These are phyloP conservation scores for Didymella keratinophila DNA, from an alignment of 2,329 filamentous ascomycete species.

Conservation along the genomic window DNA sequence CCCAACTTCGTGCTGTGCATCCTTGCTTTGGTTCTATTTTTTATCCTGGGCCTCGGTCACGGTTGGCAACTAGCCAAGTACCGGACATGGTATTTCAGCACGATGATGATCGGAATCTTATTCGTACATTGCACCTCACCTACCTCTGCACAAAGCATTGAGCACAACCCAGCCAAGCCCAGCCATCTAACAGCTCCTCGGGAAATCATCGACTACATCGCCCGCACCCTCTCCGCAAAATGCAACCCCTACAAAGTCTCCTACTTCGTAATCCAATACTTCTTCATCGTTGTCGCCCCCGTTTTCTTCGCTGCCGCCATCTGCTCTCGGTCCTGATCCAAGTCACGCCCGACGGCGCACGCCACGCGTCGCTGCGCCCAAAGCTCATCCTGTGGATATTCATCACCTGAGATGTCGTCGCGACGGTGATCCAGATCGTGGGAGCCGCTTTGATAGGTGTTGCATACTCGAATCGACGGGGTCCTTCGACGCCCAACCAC, in stretches of 20 bases:
- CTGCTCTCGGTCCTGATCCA: slow-evolving; percentile 61
- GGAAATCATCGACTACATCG: slow-evolving; percentile 54
- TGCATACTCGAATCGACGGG: slow-evolving; percentile 57
- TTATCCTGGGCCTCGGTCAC: slow-evolving; percentile 52
- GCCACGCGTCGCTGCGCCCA: slow-evolving; percentile 57
- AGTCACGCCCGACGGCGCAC: slow-evolving; percentile 41
- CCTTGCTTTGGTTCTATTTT: slow-evolving; percentile 53
- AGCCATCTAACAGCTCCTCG: neutral
- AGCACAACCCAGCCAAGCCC: too few relatives aligned
- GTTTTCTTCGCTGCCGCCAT: slow-evolving; percentile 65
- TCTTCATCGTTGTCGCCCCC: slow-evolving; percentile 67
- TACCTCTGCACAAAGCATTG: too few relatives aligned
- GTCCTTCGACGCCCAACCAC: slow-evolving; percentile 62
- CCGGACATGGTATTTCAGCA: slow-evolving; percentile 54
- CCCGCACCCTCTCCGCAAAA: slow-evolving; percentile 52
- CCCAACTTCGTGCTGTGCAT: slow-evolving; percentile 52
- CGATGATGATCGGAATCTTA: slow-evolving; percentile 53
- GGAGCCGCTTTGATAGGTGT: slow-evolving; percentile 64
- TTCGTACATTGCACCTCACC: slow-evolving; percentile 29
- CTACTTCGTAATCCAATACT: slow-evolving; percentile 67
- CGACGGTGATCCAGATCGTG: neutral
- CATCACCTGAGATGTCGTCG: slow-evolving; percentile 61
- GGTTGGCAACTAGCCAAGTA: slow-evolving; percentile 54
- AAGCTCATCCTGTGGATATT: slow-evolving; percentile 62
- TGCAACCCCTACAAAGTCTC: slow-evolving; percentile 62